Conservation (phyloP, 495 filamentous ascomycete species). For the Podospora conica region DNA sequence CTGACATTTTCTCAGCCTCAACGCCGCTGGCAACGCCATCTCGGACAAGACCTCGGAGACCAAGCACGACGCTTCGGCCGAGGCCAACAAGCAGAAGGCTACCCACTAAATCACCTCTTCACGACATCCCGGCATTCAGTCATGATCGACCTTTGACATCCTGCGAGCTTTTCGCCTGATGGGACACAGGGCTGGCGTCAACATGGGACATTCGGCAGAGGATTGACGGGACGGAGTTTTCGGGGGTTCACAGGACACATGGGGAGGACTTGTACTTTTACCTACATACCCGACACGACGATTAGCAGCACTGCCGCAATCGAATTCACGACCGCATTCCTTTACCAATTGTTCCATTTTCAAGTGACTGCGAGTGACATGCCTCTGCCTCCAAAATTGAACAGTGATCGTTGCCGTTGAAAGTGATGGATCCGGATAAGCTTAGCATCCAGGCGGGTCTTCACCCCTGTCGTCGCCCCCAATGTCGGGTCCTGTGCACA, state of each 20-base stretch:
- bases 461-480: background rate
- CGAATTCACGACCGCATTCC: slow-evolving; percentile 3
- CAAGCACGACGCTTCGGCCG: slow-evolving; percentile 48
- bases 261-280: slow-evolving; percentile 9
- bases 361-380: background rate
- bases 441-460: background rate
- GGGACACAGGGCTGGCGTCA: slow-evolving; percentile 3
- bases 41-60: slow-evolving; percentile 53
- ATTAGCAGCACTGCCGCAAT: background rate
- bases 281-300: background rate
- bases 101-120: slow-evolving; percentile 44
- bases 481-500: background rate
- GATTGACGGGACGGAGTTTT: slow-evolving; percentile 1
- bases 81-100: slow-evolving; percentile 51
- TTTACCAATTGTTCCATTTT: background rate
- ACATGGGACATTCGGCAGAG: background rate
- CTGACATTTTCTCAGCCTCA: slow-evolving; percentile 32
- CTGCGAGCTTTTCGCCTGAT: background rate
- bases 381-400: no score
- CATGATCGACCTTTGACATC: slow-evolving; percentile 2
- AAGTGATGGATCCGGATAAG: background rate
- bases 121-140: background rate
- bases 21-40: slow-evolving; percentile 51
- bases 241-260: background rate
- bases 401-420: background rate